Evolutionary conservation across 2,329 filamentous ascomycete genomes (phyloP).

Genomic region (Fusarium sp.): DNA sequence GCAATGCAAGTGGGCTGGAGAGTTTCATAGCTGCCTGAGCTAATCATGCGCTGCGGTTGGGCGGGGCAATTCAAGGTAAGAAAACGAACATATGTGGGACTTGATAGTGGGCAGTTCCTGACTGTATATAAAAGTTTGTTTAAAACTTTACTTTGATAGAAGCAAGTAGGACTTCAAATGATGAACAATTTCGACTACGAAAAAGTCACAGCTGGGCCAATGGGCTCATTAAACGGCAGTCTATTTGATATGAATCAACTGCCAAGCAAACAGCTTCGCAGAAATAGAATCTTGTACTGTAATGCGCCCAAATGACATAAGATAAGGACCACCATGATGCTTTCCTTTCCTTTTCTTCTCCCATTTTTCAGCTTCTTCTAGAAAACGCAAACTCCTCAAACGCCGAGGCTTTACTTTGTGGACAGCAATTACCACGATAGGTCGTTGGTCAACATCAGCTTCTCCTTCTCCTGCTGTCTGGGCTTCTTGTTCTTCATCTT

Average conservation of each 20-base stretch:
- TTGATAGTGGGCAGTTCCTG: neutral
- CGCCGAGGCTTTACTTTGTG: slow-evolving; percentile 30
- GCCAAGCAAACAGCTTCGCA: slow-evolving; percentile 1
- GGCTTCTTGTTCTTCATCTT: slow-evolving; percentile 59
- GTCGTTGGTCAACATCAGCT: slow-evolving; percentile 56
- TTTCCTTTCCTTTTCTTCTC: slow-evolving; percentile 3
- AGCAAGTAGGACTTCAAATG: neutral
- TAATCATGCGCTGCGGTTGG: slow-evolving; percentile 32
- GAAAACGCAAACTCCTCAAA: slow-evolving; percentile 42
- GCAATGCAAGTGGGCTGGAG: slow-evolving; percentile 21
- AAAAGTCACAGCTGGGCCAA: neutral
- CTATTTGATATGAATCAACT: slow-evolving; percentile 34
- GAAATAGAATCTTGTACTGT: slow-evolving; percentile 1
- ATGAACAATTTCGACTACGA: neutral
- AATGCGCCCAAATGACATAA: slow-evolving; percentile 3
- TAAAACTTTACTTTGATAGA: neutral
- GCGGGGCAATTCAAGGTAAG: slow-evolving; percentile 28
- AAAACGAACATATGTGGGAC: slow-evolving; percentile 1
- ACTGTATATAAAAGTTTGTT: slow-evolving; percentile 1
- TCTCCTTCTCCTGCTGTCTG: slow-evolving; percentile 72
- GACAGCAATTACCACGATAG: slow-evolving; percentile 52
- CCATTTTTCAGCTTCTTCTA: slow-evolving; percentile 7
- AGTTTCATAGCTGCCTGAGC: slow-evolving; percentile 45
- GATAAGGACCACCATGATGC: neutral
- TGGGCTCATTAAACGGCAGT: neutral